Conservation (phyloP, 2,329 filamentous ascomycete genomes). For the Cladosporium oxysporum region DNA sequence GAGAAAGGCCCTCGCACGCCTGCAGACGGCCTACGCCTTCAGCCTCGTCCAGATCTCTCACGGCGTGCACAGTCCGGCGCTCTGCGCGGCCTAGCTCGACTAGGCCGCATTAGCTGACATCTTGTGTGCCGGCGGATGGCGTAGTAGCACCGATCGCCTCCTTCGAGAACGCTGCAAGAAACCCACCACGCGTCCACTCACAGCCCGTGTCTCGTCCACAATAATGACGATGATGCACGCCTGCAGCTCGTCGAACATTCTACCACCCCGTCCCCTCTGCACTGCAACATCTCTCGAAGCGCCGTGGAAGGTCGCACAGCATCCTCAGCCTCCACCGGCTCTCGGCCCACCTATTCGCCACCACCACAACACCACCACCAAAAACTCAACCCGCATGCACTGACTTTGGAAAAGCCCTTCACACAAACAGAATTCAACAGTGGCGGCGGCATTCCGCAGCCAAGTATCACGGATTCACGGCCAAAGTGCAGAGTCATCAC, state of each 20-base stretch:
- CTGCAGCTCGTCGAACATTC: slow-evolving; percentile 11
- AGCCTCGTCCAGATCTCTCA: not conserved
- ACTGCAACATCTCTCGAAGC: not conserved
- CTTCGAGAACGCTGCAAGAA: slow-evolving; percentile 12
- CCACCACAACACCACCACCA: not conserved
- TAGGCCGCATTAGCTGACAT: not conserved
- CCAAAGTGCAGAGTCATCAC: not conserved
- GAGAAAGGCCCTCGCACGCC: not conserved
- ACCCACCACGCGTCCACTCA: slow-evolving; percentile 2
- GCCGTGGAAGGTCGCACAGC: not conserved
- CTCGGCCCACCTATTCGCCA: not conserved
- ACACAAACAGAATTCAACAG: not conserved
- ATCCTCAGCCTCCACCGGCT: not conserved
- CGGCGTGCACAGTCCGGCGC: not conserved
- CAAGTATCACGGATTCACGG: not conserved
- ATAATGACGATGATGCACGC: not conserved
- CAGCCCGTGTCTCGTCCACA: not conserved
- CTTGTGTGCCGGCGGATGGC: slow-evolving; percentile 9
- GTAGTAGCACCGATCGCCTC: slow-evolving; percentile 15
- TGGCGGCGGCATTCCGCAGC: not conserved
- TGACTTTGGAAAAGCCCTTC: not conserved
- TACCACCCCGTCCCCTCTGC: not conserved
- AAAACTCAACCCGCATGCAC: not conserved
- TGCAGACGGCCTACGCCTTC: not conserved
- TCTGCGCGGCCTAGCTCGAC: not conserved